These are phyloP conservation scores for Alternaria consortialis DNA, from an alignment of 2,329 filamentous ascomycete genomes.

Conservation along the genomic window DNA sequence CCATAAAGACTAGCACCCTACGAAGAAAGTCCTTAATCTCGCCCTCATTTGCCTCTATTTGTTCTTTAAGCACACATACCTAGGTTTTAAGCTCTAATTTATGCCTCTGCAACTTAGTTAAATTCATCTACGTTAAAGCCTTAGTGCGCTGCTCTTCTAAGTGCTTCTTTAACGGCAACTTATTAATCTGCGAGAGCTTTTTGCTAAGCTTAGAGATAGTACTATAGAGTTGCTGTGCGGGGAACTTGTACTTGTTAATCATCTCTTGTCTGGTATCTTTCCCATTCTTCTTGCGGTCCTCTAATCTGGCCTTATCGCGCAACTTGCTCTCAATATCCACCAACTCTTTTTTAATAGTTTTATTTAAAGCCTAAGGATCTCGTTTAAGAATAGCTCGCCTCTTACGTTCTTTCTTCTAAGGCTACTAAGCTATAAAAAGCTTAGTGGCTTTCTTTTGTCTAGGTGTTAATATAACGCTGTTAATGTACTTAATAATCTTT, in stretches of 20 bases:
- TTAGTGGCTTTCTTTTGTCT: not conserved
- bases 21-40: too few species aligned
- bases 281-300: too few species aligned
- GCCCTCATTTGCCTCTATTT: too few species aligned
- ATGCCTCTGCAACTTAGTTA: too few species aligned
- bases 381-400: not conserved
- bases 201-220: not conserved
- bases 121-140: too few species aligned
- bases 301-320: not conserved
- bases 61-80: too few species aligned
- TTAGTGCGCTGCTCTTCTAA: too few species aligned
- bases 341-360: not conserved
- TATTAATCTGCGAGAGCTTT: too few species aligned
- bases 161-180: too few species aligned
- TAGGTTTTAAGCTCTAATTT: too few species aligned
- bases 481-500: not conserved
- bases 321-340: not conserved
- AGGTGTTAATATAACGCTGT: not conserved
- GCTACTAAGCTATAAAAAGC: too few species aligned
- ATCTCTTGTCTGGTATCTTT: not conserved
- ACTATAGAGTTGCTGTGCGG: not conserved
- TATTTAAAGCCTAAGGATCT: not conserved
- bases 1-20: too few species aligned
- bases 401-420: not conserved
- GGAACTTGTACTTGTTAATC: not conserved